Evolutionary conservation across 306 rosid species (phyloP).

Genomic region (Quercus aquifolioides): DNA sequence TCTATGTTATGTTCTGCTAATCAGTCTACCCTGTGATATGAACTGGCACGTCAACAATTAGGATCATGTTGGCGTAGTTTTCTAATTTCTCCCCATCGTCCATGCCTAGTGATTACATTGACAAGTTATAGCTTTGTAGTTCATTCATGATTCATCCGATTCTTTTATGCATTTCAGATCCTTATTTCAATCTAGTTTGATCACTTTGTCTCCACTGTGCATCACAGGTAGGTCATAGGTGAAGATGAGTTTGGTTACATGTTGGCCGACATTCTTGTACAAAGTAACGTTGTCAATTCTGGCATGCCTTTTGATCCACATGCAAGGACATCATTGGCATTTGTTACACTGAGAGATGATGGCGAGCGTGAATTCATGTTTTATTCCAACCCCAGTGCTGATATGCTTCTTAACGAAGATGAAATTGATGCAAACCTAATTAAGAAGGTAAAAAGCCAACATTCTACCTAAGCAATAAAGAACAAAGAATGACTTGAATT

Average conservation of each 20-base stretch:
- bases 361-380: constrained; percentile 31
- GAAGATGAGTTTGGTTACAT: constrained; percentile 37
- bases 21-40: not conserved
- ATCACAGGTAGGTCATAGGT: constrained; percentile 38
- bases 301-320: constrained; percentile 24
- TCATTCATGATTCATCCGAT: not conserved
- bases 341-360: constrained; percentile 17
- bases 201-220: constrained; percentile 19
- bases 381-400: constrained; percentile 38
- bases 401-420: constrained; percentile 18
- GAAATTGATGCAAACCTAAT: constrained; percentile 26
- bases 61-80: not conserved
- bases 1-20: too few relatives aligned
- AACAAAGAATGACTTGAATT: not conserved
- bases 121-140: not conserved
- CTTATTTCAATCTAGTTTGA: constrained; percentile 9
- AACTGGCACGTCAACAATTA: not conserved
- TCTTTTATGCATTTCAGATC: not conserved
- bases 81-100: not conserved
- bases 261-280: constrained; percentile 31
- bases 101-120: not conserved
- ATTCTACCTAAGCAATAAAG: not conserved
- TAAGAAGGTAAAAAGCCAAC: constrained; percentile 17
- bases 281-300: constrained; percentile 37
- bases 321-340: constrained; percentile 36